These are phyloP conservation scores for Xylaria telfairii DNA, from an alignment of 495 filamentous ascomycete species.

Conservation along the genomic window DNA sequence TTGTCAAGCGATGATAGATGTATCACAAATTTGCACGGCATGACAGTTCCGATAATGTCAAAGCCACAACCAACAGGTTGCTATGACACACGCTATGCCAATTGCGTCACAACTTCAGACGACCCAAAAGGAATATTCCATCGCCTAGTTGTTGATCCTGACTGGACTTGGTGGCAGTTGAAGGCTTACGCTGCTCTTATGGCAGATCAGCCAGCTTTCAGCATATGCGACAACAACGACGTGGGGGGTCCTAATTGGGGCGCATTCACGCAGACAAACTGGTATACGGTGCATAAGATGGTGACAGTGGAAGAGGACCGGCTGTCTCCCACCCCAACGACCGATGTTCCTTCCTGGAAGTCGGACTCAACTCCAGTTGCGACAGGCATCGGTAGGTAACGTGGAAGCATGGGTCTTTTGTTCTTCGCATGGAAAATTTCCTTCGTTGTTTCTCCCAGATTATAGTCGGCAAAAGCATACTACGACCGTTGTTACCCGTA, in stretches of 20 bases:
- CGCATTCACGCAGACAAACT: not conserved
- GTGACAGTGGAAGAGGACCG: not conserved
- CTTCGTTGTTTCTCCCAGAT: no score
- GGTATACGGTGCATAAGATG: not conserved
- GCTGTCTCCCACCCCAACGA: no score
- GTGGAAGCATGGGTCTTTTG: not conserved
- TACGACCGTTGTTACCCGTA: no score
- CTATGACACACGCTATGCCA: not conserved
- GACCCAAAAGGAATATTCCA: not conserved
- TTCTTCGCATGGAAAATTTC: no score
- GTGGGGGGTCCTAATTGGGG: not conserved
- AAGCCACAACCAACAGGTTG: not conserved
- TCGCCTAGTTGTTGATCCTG: not conserved
- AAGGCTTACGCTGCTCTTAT: not conserved
- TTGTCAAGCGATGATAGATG: not conserved
- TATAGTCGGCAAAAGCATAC: no score
- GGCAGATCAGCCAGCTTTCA: not conserved
- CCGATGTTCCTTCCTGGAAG: no score
- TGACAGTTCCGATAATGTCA: not conserved
- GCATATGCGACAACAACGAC: not conserved
- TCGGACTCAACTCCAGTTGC: no score
- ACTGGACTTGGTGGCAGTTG: not conserved
- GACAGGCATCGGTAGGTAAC: no score
- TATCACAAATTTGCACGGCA: not conserved
- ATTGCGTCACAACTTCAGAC: not conserved